These are phyloP conservation scores for Chaetomidium leptoderma DNA, from an alignment of 495 filamentous ascomycete species.

Conservation along the genomic window DNA sequence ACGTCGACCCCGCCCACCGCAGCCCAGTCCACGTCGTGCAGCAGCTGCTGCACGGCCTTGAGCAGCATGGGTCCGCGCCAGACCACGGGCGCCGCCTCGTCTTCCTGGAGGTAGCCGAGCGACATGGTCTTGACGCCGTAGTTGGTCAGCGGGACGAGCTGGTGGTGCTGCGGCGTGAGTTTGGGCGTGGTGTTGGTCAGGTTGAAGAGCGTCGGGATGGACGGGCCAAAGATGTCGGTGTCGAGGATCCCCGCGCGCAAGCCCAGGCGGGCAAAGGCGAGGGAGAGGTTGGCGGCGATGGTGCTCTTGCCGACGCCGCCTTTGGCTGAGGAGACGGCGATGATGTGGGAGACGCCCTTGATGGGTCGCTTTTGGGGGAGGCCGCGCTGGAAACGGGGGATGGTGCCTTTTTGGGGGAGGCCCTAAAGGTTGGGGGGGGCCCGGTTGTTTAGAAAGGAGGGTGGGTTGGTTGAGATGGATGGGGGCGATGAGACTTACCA, in stretches of 20 bases:
- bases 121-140: constrained; percentile 98
- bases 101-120: constrained; percentile 87
- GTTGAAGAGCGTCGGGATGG: constrained; percentile 84
- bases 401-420: constrained; percentile 70
- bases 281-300: constrained; percentile 83
- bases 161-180: constrained; percentile 60
- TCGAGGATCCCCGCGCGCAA: constrained; percentile 84
- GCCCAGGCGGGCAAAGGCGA: constrained; percentile 76
- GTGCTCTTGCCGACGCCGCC: constrained; percentile 96
- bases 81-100: constrained; percentile 69
- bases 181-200: constrained; percentile 60
- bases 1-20: constrained; percentile 70
- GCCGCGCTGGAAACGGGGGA: constrained; percentile 78
- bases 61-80: constrained; percentile 98
- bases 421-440: constrained; percentile 55
- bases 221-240: constrained; percentile 94
- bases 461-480: constrained; percentile 13
- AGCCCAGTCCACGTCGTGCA: constrained; percentile 91
- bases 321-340: constrained; percentile 93
- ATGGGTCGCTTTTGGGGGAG: constrained; percentile 78
- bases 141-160: constrained; percentile 82
- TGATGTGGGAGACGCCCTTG: constrained; percentile 73
- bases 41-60: constrained; percentile 91
- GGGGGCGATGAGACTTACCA: constrained; percentile 51
- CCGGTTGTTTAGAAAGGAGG: constrained; percentile 6